A percentile compares a stretch with the other conserved stretches of the same genome.
phyloP scores from a whole-genome alignment of 2,329 filamentous ascomycete genomes.

The Verruconis gallopava region DNA sequence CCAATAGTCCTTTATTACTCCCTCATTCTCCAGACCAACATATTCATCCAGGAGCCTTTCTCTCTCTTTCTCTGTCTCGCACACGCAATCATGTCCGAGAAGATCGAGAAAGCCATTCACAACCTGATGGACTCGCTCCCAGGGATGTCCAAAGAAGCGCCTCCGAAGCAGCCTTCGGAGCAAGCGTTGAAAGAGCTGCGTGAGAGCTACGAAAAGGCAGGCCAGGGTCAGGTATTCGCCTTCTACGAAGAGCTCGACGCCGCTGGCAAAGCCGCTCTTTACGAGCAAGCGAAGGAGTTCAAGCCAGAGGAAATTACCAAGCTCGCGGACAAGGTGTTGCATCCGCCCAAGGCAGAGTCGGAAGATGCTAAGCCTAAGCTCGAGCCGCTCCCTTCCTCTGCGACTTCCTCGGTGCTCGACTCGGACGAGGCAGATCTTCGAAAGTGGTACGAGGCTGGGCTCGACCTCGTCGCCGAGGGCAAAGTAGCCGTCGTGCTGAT shows the following conservation, averaged over 20 bases:
- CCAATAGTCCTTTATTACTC: too few relatives aligned
- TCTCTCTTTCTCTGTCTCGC: too few relatives aligned
- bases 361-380: constrained; percentile 44
- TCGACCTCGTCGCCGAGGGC: constrained; percentile 53
- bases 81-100: neutral
- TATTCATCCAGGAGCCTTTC: too few relatives aligned
- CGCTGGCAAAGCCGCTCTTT: constrained; percentile 64
- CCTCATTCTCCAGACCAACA: too few relatives aligned
- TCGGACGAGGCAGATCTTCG: constrained; percentile 65
- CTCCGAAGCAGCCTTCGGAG: constrained; percentile 16
- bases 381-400: constrained; percentile 77
- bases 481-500: constrained; percentile 81
- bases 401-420: constrained; percentile 83
- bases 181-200: constrained; percentile 56
- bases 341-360: constrained; percentile 52
- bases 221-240: constrained; percentile 70
- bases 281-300: constrained; percentile 68
- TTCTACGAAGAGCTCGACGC: constrained; percentile 72
- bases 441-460: constrained; percentile 65
- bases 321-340: constrained; percentile 68
- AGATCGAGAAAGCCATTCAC: neutral
- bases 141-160: constrained; percentile 2
- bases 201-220: constrained; percentile 59
- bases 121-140: constrained; percentile 3
- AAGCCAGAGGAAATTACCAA: constrained; percentile 79